Conservation (phyloP, 148 eudicot species). For the Camellia japonica region DNA sequence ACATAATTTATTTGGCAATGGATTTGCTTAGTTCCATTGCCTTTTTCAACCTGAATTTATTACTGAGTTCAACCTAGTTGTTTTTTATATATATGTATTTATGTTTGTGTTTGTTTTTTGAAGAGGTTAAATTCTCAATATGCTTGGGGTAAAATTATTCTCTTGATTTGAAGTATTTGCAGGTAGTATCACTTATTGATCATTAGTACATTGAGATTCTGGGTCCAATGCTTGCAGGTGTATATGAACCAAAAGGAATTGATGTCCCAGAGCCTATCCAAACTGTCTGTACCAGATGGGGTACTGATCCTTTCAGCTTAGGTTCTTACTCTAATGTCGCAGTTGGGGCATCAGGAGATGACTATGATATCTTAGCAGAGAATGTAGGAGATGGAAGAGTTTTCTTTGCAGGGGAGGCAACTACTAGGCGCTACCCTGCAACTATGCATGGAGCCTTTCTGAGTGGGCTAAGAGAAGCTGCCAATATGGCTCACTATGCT, state of each 20-base stretch:
- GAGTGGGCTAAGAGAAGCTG: slow-evolving; percentile 95
- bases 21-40: background rate
- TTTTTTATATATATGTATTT: background rate
- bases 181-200: background rate
- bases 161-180: background rate
- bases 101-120: background rate
- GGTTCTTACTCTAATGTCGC: slow-evolving; percentile 99
- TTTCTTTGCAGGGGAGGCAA: slow-evolving; percentile 97
- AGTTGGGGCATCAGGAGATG: slow-evolving; percentile 98
- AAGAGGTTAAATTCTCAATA: background rate
- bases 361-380: slow-evolving; percentile 96
- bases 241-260: slow-evolving; percentile 89
- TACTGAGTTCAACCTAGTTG: background rate
- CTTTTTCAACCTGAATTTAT: background rate
- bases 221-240: slow-evolving; percentile 46
- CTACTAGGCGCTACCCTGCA: slow-evolving; percentile 93
- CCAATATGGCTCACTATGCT: slow-evolving; percentile 72
- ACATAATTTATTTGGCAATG: background rate
- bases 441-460: slow-evolving; percentile 99
- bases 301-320: slow-evolving; percentile 83
- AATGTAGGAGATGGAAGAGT: slow-evolving; percentile 94
- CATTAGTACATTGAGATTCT: slow-evolving; percentile 2
- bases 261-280: slow-evolving; percentile 91
- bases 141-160: slow-evolving; percentile 2
- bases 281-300: slow-evolving; percentile 98